A percentile compares a stretch with the other conserved stretches of the same genome.
Conservation (phyloP, 129 eudicot species). For the Flaveria robusta region DNA sequence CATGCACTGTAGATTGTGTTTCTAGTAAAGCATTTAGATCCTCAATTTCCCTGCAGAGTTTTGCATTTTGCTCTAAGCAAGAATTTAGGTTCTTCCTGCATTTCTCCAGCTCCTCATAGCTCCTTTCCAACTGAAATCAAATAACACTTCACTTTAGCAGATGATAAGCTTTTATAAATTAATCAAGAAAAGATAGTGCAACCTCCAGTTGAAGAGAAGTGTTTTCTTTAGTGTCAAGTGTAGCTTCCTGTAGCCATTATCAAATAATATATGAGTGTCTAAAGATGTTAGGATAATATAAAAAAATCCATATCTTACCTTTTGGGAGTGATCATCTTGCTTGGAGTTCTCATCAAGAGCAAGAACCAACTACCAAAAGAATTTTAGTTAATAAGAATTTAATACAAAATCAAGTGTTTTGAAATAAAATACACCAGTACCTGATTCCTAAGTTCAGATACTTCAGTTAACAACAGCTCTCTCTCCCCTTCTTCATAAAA, state of each 20-base stretch:
- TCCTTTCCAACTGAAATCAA: slow-evolving; percentile 59
- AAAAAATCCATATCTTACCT: slow-evolving; percentile 35
- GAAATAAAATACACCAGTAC: slow-evolving; percentile 32
- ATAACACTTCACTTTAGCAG: slow-evolving; percentile 7
- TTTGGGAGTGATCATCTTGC: slow-evolving; percentile 41
- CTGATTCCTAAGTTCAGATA: slow-evolving; percentile 84
- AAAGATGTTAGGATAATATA: slow-evolving; percentile 25
- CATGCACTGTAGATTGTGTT: slow-evolving; percentile 35
- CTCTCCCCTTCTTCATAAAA: slow-evolving; percentile 97
- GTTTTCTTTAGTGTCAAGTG: slow-evolving; percentile 38
- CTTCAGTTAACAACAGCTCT: slow-evolving; percentile 72
- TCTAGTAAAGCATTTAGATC: slow-evolving; percentile 52
- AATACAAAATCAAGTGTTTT: slow-evolving; percentile 17
- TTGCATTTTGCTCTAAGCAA: slow-evolving; percentile 69
- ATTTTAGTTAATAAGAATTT: slow-evolving; percentile 8
- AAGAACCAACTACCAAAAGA: slow-evolving; percentile 53
- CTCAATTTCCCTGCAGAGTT: slow-evolving; percentile 70
- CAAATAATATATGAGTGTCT: slow-evolving; percentile 8
- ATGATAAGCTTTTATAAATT: slow-evolving; percentile 14
- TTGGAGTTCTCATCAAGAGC: slow-evolving; percentile 58
- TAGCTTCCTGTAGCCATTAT: slow-evolving; percentile 51
- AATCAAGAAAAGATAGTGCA: slow-evolving; percentile 24
- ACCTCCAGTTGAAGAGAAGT: slow-evolving; percentile 68
- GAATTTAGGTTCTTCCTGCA: slow-evolving; percentile 59
- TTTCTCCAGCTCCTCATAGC: slow-evolving; percentile 63